Conservation (phyloP, 2,329 filamentous ascomycete species). For the Neonectria sp. region DNA sequence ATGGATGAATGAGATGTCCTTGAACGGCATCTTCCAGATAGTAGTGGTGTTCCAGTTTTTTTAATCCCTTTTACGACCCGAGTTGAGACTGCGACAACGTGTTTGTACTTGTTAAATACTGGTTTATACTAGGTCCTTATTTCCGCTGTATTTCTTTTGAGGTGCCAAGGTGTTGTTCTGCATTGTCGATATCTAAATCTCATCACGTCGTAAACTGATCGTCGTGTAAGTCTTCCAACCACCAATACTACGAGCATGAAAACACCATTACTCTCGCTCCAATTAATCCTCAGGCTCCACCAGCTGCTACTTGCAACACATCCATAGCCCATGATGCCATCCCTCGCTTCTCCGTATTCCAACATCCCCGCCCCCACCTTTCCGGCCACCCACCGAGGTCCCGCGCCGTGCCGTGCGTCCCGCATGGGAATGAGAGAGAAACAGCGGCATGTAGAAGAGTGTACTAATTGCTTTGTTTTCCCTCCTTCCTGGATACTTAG, state of each 20-base stretch:
- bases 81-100: too few species aligned
- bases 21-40: neutral
- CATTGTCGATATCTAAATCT: neutral
- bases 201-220: too few species aligned
- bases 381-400: constrained; percentile 25
- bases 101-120: too few species aligned
- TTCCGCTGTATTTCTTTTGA: neutral
- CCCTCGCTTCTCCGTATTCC: neutral
- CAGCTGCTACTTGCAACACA: constrained; percentile 5
- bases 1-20: constrained; percentile 2
- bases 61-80: neutral
- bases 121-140: neutral
- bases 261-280: neutral
- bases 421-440: constrained; percentile 1
- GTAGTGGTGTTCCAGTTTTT: neutral
- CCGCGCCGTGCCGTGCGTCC: constrained; percentile 19
- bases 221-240: too few species aligned
- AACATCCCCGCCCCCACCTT: constrained; percentile 29
- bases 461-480: neutral
- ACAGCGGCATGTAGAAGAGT: neutral
- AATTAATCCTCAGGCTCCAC: neutral
- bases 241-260: too few species aligned
- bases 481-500: neutral
- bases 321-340: constrained; percentile 8
- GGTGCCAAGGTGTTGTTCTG: neutral